These are phyloP conservation scores for Beta vulgaris DNA, from an alignment of 148 eudicot species.

Conservation along the genomic window DNA sequence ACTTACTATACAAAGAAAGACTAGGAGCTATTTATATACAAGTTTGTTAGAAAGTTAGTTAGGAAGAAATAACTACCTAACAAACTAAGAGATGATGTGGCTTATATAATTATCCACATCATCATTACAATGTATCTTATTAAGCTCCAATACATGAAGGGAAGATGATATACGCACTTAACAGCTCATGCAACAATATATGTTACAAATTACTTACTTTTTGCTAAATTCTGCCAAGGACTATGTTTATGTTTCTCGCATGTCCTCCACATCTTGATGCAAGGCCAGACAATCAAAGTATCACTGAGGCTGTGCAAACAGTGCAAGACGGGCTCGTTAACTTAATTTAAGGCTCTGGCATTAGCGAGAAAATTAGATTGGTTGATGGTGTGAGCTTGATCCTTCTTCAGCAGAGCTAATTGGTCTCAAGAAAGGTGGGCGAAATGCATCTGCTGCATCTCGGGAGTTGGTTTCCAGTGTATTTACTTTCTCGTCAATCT, in stretches of 20 bases:
- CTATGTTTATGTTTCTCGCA: not conserved
- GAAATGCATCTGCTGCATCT: slow-evolving; percentile 59
- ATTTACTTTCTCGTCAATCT: slow-evolving; percentile 55
- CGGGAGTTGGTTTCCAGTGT: slow-evolving; percentile 37
- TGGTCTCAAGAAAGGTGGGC: slow-evolving; percentile 69
- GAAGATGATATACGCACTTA: not conserved
- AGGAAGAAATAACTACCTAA: too few species aligned
- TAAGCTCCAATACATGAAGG: too few species aligned
- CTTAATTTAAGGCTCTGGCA: not conserved
- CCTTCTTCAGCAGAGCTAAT: slow-evolving; percentile 34
- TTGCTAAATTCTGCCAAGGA: not conserved
- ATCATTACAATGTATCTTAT: too few species aligned
- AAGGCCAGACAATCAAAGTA: not conserved
- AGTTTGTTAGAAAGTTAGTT: too few species aligned
- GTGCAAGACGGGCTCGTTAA: not conserved
- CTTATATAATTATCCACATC: too few species aligned
- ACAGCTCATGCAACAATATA: not conserved
- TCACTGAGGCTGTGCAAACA: not conserved
- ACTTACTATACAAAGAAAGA: too few species aligned
- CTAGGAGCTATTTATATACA: too few species aligned
- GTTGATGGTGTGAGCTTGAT: slow-evolving; percentile 45
- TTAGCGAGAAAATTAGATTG: not conserved
- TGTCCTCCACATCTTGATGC: not conserved
- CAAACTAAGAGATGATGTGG: too few species aligned
- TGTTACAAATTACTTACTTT: not conserved